Conservation (phyloP, 2,329 filamentous ascomycete genomes). For the Botrytis elliptica region DNA sequence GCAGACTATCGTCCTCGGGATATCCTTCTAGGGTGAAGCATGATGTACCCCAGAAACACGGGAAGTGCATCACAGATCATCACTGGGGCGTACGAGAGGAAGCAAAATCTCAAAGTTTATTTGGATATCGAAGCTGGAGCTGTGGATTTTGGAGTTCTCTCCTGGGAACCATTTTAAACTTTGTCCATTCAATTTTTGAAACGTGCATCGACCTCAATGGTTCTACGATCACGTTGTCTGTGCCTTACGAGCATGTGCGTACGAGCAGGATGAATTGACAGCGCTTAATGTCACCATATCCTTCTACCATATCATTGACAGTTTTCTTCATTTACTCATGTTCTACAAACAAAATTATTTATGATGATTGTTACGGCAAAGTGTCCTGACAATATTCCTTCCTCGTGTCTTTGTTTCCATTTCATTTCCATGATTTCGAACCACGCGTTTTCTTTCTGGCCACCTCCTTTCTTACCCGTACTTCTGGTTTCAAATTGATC, state of each 20-base stretch:
- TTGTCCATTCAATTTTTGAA: neutral
- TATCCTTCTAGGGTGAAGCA: constrained; percentile 2
- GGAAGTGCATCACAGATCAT: neutral
- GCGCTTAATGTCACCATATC: constrained; percentile 6
- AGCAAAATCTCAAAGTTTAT: neutral
- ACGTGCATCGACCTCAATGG: neutral
- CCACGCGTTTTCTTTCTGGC: neutral
- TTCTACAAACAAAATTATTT: neutral
- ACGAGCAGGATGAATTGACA: neutral
- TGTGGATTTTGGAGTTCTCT: neutral
- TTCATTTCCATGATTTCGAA: neutral
- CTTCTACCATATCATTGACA: neutral
- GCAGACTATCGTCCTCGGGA: neutral
- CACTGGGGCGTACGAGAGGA: neutral
- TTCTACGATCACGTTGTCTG: neutral
- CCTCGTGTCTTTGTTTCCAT: neutral
- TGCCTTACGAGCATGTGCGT: neutral
- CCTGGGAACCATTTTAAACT: neutral
- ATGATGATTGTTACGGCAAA: neutral
- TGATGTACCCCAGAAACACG: constrained; percentile 10
- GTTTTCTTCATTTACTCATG: neutral
- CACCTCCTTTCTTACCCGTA: neutral
- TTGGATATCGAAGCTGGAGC: neutral
- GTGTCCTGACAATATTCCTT: constrained; percentile 4
- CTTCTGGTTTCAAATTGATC: neutral